Percentiles rank a stretch among this genome's conserved stretches.
phyloP scores from a whole-genome alignment of 306 rosid genomes.

The Dalbergia cultrata region DNA sequence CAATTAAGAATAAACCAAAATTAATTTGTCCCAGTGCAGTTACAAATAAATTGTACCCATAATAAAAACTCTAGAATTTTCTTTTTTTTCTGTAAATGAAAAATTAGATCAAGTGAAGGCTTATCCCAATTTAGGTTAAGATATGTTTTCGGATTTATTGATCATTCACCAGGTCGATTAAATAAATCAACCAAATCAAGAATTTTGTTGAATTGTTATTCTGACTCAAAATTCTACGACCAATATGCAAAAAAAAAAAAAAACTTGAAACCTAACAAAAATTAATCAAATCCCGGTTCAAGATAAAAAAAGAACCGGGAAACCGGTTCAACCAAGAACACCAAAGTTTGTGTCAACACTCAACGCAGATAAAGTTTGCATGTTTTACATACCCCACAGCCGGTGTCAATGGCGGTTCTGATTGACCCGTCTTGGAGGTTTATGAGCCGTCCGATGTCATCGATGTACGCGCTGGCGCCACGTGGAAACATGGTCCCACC shows the following conservation, averaged over 20 bases:
- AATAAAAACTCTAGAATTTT: too few species aligned
- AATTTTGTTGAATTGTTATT: too few species aligned
- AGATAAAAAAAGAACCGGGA: constrained; percentile 4
- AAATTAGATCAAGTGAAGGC: too few species aligned
- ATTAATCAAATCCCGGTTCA: not conserved
- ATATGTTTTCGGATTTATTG: too few species aligned
- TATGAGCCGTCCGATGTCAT: constrained; percentile 74
- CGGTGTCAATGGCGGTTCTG: constrained; percentile 94
- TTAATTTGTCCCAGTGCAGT: too few species aligned
- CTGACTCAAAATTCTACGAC: not conserved
- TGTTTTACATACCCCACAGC: constrained; percentile 76
- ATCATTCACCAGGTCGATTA: too few species aligned
- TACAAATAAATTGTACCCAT: too few species aligned
- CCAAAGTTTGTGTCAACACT: not conserved
- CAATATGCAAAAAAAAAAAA: too few species aligned
- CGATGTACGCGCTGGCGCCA: constrained; percentile 83
- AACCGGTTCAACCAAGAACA: not conserved
- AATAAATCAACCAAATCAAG: too few species aligned
- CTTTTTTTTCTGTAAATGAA: too few species aligned
- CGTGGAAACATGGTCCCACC: constrained; percentile 98
- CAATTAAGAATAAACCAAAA: too few species aligned
- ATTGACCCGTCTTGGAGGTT: constrained; percentile 79
- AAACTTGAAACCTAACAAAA: not conserved
- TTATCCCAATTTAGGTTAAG: too few species aligned
- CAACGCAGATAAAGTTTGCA: not conserved